phyloP scores from a whole-genome alignment of 140 eudicot genomes.

The Oenanthe javanica region DNA sequence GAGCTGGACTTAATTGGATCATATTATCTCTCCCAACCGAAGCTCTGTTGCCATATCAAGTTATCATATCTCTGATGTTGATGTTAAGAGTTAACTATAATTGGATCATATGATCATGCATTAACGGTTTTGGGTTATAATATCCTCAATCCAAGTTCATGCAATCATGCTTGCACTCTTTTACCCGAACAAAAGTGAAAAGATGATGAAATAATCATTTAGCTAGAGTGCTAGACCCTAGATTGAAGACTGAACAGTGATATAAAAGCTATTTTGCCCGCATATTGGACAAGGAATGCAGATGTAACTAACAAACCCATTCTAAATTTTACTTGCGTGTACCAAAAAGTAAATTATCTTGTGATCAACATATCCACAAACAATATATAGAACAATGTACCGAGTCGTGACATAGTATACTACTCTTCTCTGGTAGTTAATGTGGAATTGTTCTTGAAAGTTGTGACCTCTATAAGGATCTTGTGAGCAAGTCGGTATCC shows the following conservation, averaged over 20 bases:
- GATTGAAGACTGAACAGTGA: background rate
- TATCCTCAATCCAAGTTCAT: background rate
- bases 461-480: conserved; percentile 23
- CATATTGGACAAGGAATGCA: background rate
- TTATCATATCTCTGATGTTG: too few species aligned
- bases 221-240: too few species aligned
- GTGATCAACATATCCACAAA: background rate
- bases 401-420: background rate
- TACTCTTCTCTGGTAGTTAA: background rate
- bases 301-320: background rate
- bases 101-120: too few species aligned
- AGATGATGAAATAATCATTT: background rate
- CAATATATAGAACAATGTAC: background rate
- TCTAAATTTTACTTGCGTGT: background rate
- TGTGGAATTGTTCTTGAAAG: conserved; percentile 11
- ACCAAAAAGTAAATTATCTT: background rate
- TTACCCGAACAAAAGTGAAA: background rate
- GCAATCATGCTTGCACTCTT: background rate
- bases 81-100: too few species aligned
- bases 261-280: background rate
- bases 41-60: too few species aligned
- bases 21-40: too few species aligned
- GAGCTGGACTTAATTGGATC: too few species aligned
- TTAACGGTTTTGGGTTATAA: background rate
- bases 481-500: conserved; percentile 31